Evolutionary conservation across 2,329 filamentous ascomycete genomes (phyloP).

Genomic region (Cladophialophora exuberans): DNA sequence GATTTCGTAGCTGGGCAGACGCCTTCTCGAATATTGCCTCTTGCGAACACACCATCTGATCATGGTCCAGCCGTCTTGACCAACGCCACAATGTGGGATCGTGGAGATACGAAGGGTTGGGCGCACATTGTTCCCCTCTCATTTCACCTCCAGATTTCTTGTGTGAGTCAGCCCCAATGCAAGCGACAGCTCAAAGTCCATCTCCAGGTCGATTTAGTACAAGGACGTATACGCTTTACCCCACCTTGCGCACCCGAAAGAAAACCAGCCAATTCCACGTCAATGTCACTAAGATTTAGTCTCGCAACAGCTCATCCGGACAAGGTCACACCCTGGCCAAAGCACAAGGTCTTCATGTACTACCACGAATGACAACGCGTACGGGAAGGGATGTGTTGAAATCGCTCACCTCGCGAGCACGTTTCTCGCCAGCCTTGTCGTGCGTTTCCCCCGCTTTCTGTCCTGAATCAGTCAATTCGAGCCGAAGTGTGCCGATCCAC

Average conservation of each 20-base stretch:
- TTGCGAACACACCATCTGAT: conserved; percentile 7
- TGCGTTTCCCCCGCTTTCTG: not conserved
- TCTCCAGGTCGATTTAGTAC: not conserved
- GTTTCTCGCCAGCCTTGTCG: not conserved
- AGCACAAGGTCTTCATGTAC: too few relatives aligned
- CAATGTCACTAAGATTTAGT: too few relatives aligned
- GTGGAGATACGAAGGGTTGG: conserved; percentile 10
- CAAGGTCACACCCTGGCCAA: too few relatives aligned
- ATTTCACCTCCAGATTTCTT: not conserved
- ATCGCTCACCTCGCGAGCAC: too few relatives aligned
- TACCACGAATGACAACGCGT: too few relatives aligned
- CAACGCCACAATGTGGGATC: conserved; percentile 20
- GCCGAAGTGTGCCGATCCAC: not conserved
- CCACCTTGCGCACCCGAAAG: too few relatives aligned
- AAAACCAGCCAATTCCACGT: too few relatives aligned
- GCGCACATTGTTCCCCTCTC: not conserved
- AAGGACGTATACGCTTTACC: not conserved
- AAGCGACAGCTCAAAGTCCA: too few relatives aligned
- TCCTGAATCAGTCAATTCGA: not conserved
- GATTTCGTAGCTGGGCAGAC: conserved; percentile 5
- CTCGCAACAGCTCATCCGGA: too few relatives aligned
- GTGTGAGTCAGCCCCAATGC: conserved; percentile 5
- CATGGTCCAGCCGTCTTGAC: conserved; percentile 2
- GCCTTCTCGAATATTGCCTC: conserved; percentile 12
- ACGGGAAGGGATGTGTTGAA: too few relatives aligned